Evolutionary conservation across 257 asterid species (phyloP).

Genomic region (Vinca minor): DNA sequence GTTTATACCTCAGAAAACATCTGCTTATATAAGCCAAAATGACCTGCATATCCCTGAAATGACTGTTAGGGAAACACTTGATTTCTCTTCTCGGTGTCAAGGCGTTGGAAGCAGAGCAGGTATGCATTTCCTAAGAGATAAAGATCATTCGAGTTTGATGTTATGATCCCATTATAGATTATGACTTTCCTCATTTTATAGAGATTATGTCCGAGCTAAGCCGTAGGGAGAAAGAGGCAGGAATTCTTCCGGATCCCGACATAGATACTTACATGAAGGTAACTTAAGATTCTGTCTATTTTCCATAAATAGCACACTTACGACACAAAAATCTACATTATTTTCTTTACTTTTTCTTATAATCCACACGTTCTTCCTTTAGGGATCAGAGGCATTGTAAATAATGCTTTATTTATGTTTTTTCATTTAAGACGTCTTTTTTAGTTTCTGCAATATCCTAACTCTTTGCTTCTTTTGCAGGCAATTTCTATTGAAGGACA

Average conservation of each 20-base stretch:
- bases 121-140: background rate
- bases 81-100: slow-evolving; percentile 31
- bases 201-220: slow-evolving; percentile 74
- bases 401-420: background rate
- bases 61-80: slow-evolving; percentile 35
- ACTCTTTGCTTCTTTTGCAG: slow-evolving; percentile 19
- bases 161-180: background rate
- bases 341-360: no score
- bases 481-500: slow-evolving; percentile 48
- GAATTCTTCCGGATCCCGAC: slow-evolving; percentile 69
- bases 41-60: slow-evolving; percentile 28
- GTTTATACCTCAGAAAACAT: slow-evolving; percentile 29
- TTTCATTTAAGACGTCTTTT: background rate
- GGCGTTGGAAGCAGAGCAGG: slow-evolving; percentile 29
- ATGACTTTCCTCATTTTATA: slow-evolving; percentile 10
- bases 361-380: background rate
- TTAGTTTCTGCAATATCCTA: background rate
- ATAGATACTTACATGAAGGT: slow-evolving; percentile 94
- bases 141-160: background rate
- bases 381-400: background rate
- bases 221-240: slow-evolving; percentile 61
- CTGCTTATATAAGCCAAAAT: slow-evolving; percentile 28
- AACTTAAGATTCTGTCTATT: slow-evolving; percentile 3
- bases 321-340: background rate
- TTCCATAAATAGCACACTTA: no score